phyloP scores from a whole-genome alignment of 192 early-diverging fungal species.

The Ambispora gerdemannii region DNA sequence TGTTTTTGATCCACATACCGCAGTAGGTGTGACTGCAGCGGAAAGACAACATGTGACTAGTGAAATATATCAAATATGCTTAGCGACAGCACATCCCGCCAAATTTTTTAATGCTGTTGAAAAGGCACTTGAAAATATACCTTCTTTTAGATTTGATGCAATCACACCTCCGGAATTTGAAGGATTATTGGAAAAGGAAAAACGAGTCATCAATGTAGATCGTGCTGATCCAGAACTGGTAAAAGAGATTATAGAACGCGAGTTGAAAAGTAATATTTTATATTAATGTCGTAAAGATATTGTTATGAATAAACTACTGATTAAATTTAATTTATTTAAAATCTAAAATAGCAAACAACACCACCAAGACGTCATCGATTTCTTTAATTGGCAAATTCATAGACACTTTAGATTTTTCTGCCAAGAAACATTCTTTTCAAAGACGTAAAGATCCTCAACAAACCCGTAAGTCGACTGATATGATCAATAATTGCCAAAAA shows the following conservation, averaged over 20 bases:
- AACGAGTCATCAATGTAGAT: constrained; percentile 53
- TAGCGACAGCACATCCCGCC: constrained; percentile 93
- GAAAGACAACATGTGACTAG: constrained; percentile 46
- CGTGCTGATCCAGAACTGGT: constrained; percentile 49
- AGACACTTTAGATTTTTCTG: constrained; percentile 47
- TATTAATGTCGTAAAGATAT: no score
- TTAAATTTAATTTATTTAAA: no score
- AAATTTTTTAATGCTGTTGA: constrained; percentile 95
- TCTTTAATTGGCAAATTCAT: constrained; percentile 32
- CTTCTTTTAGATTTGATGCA: constrained; percentile 52
- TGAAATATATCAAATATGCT: constrained; percentile 47
- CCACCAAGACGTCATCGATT: no score
- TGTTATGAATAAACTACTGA: no score
- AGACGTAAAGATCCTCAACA: constrained; percentile 47
- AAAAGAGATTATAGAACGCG: constrained; percentile 52
- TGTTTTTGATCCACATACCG: constrained; percentile 93
- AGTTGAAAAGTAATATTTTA: constrained; percentile 43
- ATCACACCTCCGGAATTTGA: constrained; percentile 69
- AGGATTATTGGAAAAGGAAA: constrained; percentile 67
- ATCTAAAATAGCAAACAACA: no score
- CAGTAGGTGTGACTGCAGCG: constrained; percentile 87
- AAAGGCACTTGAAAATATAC: constrained; percentile 57
- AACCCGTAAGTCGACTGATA: constrained; percentile 37
- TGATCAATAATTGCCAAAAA: not conserved
- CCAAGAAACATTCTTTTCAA: constrained; percentile 52